phyloP scores from a whole-genome alignment of 768 basidiomycete genomes.

The Rhodocollybia butyracea region DNA sequence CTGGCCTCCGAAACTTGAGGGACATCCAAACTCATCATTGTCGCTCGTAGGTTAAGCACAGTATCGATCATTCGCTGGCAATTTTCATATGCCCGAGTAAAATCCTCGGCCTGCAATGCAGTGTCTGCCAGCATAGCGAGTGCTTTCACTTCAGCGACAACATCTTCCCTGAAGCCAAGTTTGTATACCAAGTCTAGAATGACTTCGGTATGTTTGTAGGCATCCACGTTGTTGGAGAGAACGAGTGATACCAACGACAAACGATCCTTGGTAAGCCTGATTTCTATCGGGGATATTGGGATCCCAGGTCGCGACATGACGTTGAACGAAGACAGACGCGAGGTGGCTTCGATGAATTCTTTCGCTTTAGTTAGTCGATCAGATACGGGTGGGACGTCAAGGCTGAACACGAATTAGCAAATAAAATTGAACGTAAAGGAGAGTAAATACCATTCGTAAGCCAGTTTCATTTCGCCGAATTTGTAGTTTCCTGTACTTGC shows the following conservation, averaged over 20 bases:
- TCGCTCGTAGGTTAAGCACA: slow-evolving; percentile 47
- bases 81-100: slow-evolving; percentile 65
- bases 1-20: slow-evolving; percentile 52
- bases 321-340: slow-evolving; percentile 90
- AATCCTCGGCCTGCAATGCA: slow-evolving; percentile 82
- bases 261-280: slow-evolving; percentile 86
- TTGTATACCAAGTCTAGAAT: slow-evolving; percentile 88
- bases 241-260: slow-evolving; percentile 85
- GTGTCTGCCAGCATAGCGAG: slow-evolving; percentile 91
- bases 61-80: slow-evolving; percentile 68
- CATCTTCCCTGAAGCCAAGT: slow-evolving; percentile 74
- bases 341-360: slow-evolving; percentile 97
- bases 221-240: slow-evolving; percentile 78
- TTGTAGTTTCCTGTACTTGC: slow-evolving; percentile 90
- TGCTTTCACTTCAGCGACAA: slow-evolving; percentile 74
- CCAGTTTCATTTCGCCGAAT: slow-evolving; percentile 92
- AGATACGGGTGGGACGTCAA: slow-evolving; percentile 69
- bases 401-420: slow-evolving; percentile 38
- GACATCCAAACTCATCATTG: slow-evolving; percentile 30
- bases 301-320: slow-evolving; percentile 71
- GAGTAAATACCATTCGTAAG: slow-evolving; percentile 81
- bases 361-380: slow-evolving; percentile 65
- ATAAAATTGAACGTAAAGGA: slow-evolving; percentile 3
- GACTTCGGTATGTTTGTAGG: slow-evolving; percentile 90
- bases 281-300: slow-evolving; percentile 86